Base-by-base conservation (phyloP, 257 asterid genomes). In the Misopates orontium region DNA sequence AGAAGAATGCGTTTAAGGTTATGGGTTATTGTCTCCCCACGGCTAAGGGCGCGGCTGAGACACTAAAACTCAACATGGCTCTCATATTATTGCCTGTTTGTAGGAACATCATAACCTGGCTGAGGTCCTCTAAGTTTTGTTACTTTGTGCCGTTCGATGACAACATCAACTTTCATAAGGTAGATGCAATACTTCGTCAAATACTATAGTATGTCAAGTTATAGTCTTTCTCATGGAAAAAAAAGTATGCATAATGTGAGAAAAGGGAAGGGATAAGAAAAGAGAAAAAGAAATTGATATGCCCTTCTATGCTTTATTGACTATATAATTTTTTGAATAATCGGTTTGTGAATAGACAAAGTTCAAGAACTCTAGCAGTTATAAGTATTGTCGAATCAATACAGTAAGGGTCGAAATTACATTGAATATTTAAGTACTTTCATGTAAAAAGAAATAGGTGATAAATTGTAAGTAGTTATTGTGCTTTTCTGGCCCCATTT, bases 11-110 rank as follows among this genome's bases (percentile, higher is more conserved):
- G 3, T 93, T 80, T 79, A 69, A 68, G 44, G 76, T 90, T 60
- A 90, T 93, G 99, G 92, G 99, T 11, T 93, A 87, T 56, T 93
- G 99, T 41, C 85, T 93, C 52, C 88, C 77, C 64, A 93, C 97
- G 39, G 99, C 99, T 66, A 93, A 93, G 69, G 99, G 97, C 12
- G 97, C 99, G 0, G 99, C 90, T 3, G 99, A 93, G 83, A 93
- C 97, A 28, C 77, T 93, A 36, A 93, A 93, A 71, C 72, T 93
- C 79, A 93, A 93, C 71, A 90, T 93, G 99, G 99, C 99, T 20
- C 84, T 93, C 40, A 64, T 93, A 24, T 63, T 93, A 64, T 71
- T 93, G 77, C 99, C 99, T n/a, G 99, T 93, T 25, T 93, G 96
- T 57, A 82, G 99, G 83, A 93, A 90, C 82, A 86, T 75, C 58